Base-by-base conservation (phyloP, 1,139 yeast genomes). In the Dujonia santamariae region DNA sequence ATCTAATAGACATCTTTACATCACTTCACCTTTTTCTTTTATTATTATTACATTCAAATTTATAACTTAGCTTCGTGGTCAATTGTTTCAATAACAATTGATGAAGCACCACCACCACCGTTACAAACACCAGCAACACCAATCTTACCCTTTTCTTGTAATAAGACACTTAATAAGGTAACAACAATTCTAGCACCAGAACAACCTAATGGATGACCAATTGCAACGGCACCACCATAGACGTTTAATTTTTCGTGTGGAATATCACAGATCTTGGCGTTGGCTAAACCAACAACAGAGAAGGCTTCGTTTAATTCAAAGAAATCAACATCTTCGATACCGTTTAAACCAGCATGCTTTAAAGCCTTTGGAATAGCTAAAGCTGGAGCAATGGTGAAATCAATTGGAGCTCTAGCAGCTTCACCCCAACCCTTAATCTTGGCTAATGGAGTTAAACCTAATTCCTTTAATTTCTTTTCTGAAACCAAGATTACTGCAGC, bases 81-180 rank as follows among this genome's bases (percentile, higher is more conserved):
- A 29, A 60, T 30, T 43, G 45, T 56, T 43, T 57, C 61, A 42
- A 57, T 54, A 25, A 57, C 55, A 43, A 57, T 47, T 9, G 62
- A 46, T 23, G 95, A 83, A 38, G 97, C 97, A 59, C 97, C 97
- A 59, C 98, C 98, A 54, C 98, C 98, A 71, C 98, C 97, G 63
- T 92, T 92, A 75, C 97, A 92, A 59, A 92, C 83, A 61, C 86
- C 96, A 51, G 96, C 96, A 47, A 79, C 87, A 60, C 98, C 98
- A 49, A 80, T 64, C 69, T 82, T 87, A 55, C 97, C 97, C 41
- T 73, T 74, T 63, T 83, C 92, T 67, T 88, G 96, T 28, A 65
- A 50, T 56, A 92, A 75, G 11, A 88, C 82, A 38, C 84, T 75
- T 42, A 80, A 60, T 61, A 92, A 74, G 31, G 97, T 92, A 47